phyloP scores from a whole-genome alignment of 2,329 filamentous ascomycete genomes.

The Cryphonectria japonica region DNA sequence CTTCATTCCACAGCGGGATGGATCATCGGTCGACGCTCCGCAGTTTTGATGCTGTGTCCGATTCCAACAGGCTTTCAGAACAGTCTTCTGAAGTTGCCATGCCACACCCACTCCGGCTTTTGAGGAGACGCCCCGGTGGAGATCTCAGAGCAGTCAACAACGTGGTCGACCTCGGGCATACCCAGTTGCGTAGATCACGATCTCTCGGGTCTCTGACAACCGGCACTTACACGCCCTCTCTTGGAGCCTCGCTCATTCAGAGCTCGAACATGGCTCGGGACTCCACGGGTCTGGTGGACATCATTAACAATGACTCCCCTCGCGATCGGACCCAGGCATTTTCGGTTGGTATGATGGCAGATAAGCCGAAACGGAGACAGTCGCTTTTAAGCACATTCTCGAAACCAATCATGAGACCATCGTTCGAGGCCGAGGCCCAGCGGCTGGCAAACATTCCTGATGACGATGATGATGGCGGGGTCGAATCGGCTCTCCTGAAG shows the following conservation, averaged over 20 bases:
- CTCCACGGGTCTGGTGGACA: conserved; percentile 49
- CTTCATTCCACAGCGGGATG: conserved; percentile 63
- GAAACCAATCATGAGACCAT: conserved; percentile 67
- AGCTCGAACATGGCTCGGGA: conserved; percentile 41
- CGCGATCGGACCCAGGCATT: conserved; percentile 49
- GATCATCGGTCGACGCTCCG: conserved; percentile 54
- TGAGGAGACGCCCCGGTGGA: conserved; percentile 75
- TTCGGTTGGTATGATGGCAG: conserved; percentile 62
- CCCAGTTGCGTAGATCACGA: conserved; percentile 54
- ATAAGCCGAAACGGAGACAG: conserved; percentile 49
- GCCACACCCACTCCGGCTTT: conserved; percentile 61
- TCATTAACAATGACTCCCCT: conserved; percentile 48
- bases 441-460: conserved; percentile 88
- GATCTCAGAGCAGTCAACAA: conserved; percentile 72
- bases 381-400: conserved; percentile 66
- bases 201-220: conserved; percentile 64
- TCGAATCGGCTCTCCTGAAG: conserved; percentile 91
- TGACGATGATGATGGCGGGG: conserved; percentile 80
- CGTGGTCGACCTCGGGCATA: conserved; percentile 62
- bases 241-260: conserved; percentile 60
- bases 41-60: conserved; percentile 65
- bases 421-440: conserved; percentile 87
- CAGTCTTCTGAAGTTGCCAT: conserved; percentile 50
- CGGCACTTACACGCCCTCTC: conserved; percentile 57
- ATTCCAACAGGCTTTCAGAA: conserved; percentile 53